Percentiles rank a stretch among this genome's conserved stretches.
phyloP scores from a whole-genome alignment of 2,329 filamentous ascomycete genomes.

The Penicillium sp. region DNA sequence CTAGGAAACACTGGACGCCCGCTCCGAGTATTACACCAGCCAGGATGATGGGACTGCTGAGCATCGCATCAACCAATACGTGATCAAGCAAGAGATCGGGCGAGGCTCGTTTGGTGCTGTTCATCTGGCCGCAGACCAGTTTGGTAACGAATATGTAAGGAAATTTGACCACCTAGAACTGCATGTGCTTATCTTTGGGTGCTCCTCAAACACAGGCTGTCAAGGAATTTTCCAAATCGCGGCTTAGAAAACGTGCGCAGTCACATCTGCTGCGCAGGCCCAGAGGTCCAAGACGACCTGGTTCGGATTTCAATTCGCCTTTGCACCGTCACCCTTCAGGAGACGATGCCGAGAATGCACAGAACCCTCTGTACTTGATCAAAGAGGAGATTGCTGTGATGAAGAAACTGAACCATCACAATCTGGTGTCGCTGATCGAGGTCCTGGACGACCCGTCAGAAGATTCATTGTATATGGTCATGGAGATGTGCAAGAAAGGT shows the following conservation, averaged over 20 bases:
- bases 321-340: slow-evolving; percentile 61
- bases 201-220: slow-evolving; percentile 64
- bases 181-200: slow-evolving; percentile 19
- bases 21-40: slow-evolving; percentile 81
- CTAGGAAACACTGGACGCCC: slow-evolving; percentile 88
- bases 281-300: slow-evolving; percentile 54
- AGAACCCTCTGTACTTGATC: slow-evolving; percentile 80
- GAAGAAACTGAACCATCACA: slow-evolving; percentile 96
- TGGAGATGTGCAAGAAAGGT: slow-evolving; percentile 98
- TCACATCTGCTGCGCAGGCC: slow-evolving; percentile 78
- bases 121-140: slow-evolving; percentile 86
- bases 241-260: slow-evolving; percentile 84
- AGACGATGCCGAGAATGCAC: slow-evolving; percentile 54
- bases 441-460: slow-evolving; percentile 94
- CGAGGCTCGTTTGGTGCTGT: slow-evolving; percentile 93
- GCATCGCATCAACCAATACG: slow-evolving; percentile 91
- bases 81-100: slow-evolving; percentile 94
- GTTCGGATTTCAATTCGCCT: slow-evolving; percentile 63
- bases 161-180: neutral
- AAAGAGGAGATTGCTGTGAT: slow-evolving; percentile 97
- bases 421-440: slow-evolving; percentile 90
- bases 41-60: slow-evolving; percentile 78
- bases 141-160: slow-evolving; percentile 83
- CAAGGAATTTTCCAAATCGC: slow-evolving; percentile 95
- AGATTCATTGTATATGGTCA: slow-evolving; percentile 96